phyloP scores from a whole-genome alignment of 352 stramenopile genomes.

The Globisporangium megalacanthum region DNA sequence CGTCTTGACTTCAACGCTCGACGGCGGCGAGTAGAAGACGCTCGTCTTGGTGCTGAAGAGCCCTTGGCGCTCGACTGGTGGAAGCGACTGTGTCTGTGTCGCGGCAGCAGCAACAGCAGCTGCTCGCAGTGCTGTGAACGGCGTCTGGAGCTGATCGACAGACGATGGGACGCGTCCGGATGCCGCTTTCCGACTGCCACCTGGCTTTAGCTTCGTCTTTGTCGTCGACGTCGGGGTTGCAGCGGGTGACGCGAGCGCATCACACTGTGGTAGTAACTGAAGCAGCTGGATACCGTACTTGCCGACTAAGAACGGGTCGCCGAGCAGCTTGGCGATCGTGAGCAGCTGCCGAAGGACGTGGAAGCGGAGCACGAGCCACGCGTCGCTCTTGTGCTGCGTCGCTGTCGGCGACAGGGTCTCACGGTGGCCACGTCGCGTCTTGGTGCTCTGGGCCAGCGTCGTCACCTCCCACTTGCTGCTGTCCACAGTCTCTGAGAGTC shows the following conservation, averaged over 20 bases:
- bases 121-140: conserved; percentile 23
- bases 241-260: conserved; percentile 21
- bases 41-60: conserved; percentile 43
- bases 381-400: conserved; percentile 26
- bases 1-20: conserved; percentile 57
- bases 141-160: conserved; percentile 33
- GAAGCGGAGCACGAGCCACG: conserved; percentile 70
- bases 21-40: conserved; percentile 56
- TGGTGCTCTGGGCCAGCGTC: conserved; percentile 27
- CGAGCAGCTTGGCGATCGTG: conserved; percentile 48
- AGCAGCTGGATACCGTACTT: conserved; percentile 60
- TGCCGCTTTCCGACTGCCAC: neutral
- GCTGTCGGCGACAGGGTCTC: conserved; percentile 1
- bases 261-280: conserved; percentile 57
- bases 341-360: conserved; percentile 76
- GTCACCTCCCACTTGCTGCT: conserved; percentile 40
- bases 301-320: conserved; percentile 42
- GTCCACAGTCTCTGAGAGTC: conserved; percentile 3
- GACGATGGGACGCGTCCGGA: neutral
- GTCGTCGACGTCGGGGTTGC: neutral
- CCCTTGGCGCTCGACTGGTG: conserved; percentile 12
- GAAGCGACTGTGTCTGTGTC: neutral
- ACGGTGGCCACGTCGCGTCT: conserved; percentile 8
- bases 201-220: neutral
- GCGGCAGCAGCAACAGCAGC: neutral